These are phyloP conservation scores for Hirsutella minnesotensis DNA, from an alignment of 2,329 filamentous ascomycete species.

Conservation along the genomic window DNA sequence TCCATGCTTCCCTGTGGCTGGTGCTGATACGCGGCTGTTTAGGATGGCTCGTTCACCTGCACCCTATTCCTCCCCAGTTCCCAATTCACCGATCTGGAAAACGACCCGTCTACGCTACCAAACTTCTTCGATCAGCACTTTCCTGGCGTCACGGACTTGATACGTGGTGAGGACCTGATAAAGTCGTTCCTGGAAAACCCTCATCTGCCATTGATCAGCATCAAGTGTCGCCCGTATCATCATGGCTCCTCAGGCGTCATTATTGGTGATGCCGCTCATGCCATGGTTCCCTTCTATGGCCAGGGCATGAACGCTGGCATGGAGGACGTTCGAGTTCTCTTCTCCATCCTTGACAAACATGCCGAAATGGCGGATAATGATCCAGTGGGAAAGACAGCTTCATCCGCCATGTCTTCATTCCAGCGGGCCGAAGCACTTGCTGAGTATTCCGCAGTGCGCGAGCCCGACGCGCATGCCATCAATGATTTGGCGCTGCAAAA, in stretches of 20 bases:
- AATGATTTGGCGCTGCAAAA: slow-evolving; percentile 86
- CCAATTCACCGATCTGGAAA: slow-evolving; percentile 58
- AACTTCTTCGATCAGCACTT: slow-evolving; percentile 75
- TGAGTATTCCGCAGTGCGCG: slow-evolving; percentile 63
- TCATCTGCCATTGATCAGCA: slow-evolving; percentile 82
- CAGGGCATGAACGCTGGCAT: slow-evolving; percentile 97
- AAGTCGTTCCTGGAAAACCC: slow-evolving; percentile 71
- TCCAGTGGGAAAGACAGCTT: slow-evolving; percentile 18
- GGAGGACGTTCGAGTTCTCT: slow-evolving; percentile 85
- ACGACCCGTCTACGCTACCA: slow-evolving; percentile 45
- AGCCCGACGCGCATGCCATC: slow-evolving; percentile 75
- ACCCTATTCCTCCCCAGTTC: slow-evolving; percentile 76
- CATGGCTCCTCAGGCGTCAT: slow-evolving; percentile 68
- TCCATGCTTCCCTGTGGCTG: background rate
- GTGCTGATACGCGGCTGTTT: slow-evolving; percentile 6
- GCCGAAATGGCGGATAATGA: slow-evolving; percentile 33
- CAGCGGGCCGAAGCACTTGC: slow-evolving; percentile 55
- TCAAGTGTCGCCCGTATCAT: slow-evolving; percentile 88
- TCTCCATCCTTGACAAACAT: slow-evolving; percentile 66
- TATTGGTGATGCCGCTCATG: slow-evolving; percentile 87
- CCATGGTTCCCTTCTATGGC: slow-evolving; percentile 97
- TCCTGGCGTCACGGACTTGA: slow-evolving; percentile 68
- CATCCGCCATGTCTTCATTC: slow-evolving; percentile 31
- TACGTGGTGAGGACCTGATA: slow-evolving; percentile 54
- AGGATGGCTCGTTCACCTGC: slow-evolving; percentile 88